These are phyloP conservation scores for Tausonia pullulans DNA, from an alignment of 1,284 basidiomycete genomes.

Conservation along the genomic window DNA sequence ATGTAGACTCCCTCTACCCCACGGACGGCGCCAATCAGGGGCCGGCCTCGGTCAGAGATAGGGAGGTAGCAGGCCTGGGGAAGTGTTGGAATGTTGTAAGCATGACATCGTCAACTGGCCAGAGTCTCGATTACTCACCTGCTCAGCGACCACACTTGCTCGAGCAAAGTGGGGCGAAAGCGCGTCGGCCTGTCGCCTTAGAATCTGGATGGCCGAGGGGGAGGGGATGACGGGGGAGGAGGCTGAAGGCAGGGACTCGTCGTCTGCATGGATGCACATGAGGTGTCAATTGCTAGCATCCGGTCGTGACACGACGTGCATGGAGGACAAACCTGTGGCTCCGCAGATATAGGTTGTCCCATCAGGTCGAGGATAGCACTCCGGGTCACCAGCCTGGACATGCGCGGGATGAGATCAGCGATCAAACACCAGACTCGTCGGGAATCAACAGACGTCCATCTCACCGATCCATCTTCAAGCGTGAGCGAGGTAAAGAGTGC, in stretches of 20 bases:
- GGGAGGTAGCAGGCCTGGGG: slow-evolving; percentile 47
- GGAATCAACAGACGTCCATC: too few relatives aligned
- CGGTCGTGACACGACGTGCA: too few relatives aligned
- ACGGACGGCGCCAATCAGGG: slow-evolving; percentile 39
- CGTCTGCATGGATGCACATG: slow-evolving; percentile 21
- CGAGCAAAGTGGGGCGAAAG: slow-evolving; percentile 37
- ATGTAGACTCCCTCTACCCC: slow-evolving; percentile 38
- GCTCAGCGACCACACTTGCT: slow-evolving; percentile 27
- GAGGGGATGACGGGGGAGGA: slow-evolving; percentile 33
- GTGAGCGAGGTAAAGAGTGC: slow-evolving; percentile 46
- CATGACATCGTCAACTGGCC: too few relatives aligned
- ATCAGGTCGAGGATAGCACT: slow-evolving; percentile 39
- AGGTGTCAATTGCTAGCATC: too few relatives aligned
- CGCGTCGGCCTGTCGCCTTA: slow-evolving; percentile 37
- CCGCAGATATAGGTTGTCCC: slow-evolving; percentile 24
- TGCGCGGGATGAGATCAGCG: too few relatives aligned
- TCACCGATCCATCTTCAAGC: slow-evolving; percentile 33
- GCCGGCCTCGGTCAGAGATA: slow-evolving; percentile 40
- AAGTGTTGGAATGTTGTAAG: slow-evolving; percentile 2
- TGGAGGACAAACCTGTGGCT: too few relatives aligned
- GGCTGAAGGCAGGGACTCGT: slow-evolving; percentile 29
- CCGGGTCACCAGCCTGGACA: slow-evolving; percentile 31
- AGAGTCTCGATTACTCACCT: too few relatives aligned
- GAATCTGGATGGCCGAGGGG: slow-evolving; percentile 30
- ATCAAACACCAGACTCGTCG: too few relatives aligned